A percentile compares a stretch with the other conserved stretches of the same genome.
phyloP scores from a whole-genome alignment of 1,139 yeast species.

The Pichia sp. region DNA sequence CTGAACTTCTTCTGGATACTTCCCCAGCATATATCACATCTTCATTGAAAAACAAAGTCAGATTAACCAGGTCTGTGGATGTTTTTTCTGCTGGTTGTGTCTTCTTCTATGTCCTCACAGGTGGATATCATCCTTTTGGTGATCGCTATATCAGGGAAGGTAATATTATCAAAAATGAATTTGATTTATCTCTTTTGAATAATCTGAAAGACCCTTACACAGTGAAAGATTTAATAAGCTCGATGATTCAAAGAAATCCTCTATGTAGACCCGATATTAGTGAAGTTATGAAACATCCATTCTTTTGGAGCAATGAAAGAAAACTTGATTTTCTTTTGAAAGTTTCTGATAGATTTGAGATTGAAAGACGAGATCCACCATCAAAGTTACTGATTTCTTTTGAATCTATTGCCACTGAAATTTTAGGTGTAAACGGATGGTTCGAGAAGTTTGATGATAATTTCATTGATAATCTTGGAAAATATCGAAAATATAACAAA shows the following conservation, averaged over 20 bases:
- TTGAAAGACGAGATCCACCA: slow-evolving; percentile 84
- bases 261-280: slow-evolving; percentile 64
- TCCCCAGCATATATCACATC: slow-evolving; percentile 17
- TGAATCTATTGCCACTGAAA: slow-evolving; percentile 47
- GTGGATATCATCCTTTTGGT: slow-evolving; percentile 93
- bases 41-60: slow-evolving; percentile 42
- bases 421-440: slow-evolving; percentile 71
- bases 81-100: slow-evolving; percentile 94
- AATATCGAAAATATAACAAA: slow-evolving; percentile 80
- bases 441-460: slow-evolving; percentile 58
- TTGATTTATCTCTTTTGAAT: slow-evolving; percentile 41
- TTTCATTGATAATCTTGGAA: slow-evolving; percentile 78
- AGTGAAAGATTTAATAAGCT: slow-evolving; percentile 60
- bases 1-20: slow-evolving; percentile 58
- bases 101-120: slow-evolving; percentile 74
- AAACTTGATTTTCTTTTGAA: slow-evolving; percentile 76
- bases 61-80: slow-evolving; percentile 87
- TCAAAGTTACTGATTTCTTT: slow-evolving; percentile 53
- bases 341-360: slow-evolving; percentile 86
- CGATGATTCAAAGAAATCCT: slow-evolving; percentile 70
- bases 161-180: slow-evolving; percentile 73
- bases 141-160: slow-evolving; percentile 82
- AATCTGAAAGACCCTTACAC: slow-evolving; percentile 46
- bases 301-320: slow-evolving; percentile 73
- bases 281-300: slow-evolving; percentile 71